Evolutionary conservation across 1,139 yeast genomes (phyloP).

Genomic region (Kazachstania sp.): DNA sequence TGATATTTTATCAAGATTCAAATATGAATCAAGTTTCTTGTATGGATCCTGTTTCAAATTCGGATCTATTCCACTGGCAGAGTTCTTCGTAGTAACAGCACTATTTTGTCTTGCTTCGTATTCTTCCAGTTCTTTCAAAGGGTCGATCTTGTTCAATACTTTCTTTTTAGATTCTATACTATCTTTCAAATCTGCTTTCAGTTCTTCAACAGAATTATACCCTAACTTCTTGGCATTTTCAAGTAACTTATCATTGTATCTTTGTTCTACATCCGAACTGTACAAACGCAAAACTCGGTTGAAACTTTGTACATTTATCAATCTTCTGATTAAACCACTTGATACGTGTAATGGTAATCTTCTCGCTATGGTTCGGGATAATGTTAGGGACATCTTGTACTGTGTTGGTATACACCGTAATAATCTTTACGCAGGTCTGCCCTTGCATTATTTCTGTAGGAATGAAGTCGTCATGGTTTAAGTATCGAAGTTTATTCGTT

Average conservation of each 20-base stretch:
- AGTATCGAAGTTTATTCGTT: too few relatives aligned
- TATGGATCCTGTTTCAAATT: conserved; percentile 39
- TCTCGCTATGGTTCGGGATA: too few relatives aligned
- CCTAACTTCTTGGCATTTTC: conserved; percentile 40
- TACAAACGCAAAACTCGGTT: background rate
- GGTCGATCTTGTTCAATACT: conserved; percentile 56
- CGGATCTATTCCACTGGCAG: conserved; percentile 12
- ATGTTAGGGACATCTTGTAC: too few relatives aligned
- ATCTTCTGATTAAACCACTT: too few relatives aligned
- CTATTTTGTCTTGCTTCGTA: conserved; percentile 46
- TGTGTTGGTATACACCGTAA: too few relatives aligned
- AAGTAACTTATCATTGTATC: conserved; percentile 39
- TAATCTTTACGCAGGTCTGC: too few relatives aligned
- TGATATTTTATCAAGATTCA: conserved; percentile 59
- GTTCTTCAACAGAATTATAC: conserved; percentile 44
- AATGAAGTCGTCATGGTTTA: too few relatives aligned
- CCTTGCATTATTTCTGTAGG: too few relatives aligned
- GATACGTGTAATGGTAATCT: too few relatives aligned
- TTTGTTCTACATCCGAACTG: conserved; percentile 4
- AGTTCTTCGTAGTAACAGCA: conserved; percentile 16
- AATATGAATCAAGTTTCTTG: conserved; percentile 61
- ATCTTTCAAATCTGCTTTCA: conserved; percentile 55
- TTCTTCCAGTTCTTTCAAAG: conserved; percentile 56
- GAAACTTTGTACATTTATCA: too few relatives aligned
- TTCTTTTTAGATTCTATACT: conserved; percentile 49